Conservation (phyloP, 2,329 filamentous ascomycete species). For the Arachnomyces sp. region DNA sequence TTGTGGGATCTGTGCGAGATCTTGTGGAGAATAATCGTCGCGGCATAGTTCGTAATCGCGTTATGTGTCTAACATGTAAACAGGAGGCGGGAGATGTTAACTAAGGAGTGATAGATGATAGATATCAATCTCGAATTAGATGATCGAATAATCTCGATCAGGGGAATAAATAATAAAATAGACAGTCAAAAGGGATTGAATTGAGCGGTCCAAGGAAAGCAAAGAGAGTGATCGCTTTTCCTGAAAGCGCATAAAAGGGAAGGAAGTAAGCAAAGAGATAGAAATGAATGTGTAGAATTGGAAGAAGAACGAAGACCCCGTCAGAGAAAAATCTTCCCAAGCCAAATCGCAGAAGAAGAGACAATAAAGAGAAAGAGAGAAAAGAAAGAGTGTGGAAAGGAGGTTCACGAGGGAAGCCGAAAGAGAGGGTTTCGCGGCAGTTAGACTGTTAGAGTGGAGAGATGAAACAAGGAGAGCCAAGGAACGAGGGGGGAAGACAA, state of each 20-base stretch:
- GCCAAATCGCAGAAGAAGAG: constrained; percentile 8
- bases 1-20: constrained; percentile 19
- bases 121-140: background rate
- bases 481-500: background rate
- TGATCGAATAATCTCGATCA: constrained; percentile 9
- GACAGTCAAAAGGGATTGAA: constrained; percentile 12
- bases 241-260: constrained; percentile 25
- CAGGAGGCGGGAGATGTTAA: constrained; percentile 6
- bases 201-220: background rate
- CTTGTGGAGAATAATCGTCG: constrained; percentile 22
- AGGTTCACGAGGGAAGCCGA: constrained; percentile 11
- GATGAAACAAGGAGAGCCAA: constrained; percentile 10
- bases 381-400: constrained; percentile 11
- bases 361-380: constrained; percentile 9
- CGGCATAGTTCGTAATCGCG: constrained; percentile 18
- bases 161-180: constrained; percentile 11
- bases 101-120: background rate
- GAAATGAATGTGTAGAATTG: constrained; percentile 11
- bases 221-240: constrained; percentile 33
- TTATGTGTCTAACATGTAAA: constrained; percentile 7
- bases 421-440: constrained; percentile 13
- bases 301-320: constrained; percentile 12
- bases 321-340: constrained; percentile 12
- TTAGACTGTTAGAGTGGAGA: constrained; percentile 7
- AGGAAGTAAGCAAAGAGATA: constrained; percentile 7